These are phyloP conservation scores for Talaromyces sp. DNA, from an alignment of 2,329 filamentous ascomycete species.

Conservation along the genomic window DNA sequence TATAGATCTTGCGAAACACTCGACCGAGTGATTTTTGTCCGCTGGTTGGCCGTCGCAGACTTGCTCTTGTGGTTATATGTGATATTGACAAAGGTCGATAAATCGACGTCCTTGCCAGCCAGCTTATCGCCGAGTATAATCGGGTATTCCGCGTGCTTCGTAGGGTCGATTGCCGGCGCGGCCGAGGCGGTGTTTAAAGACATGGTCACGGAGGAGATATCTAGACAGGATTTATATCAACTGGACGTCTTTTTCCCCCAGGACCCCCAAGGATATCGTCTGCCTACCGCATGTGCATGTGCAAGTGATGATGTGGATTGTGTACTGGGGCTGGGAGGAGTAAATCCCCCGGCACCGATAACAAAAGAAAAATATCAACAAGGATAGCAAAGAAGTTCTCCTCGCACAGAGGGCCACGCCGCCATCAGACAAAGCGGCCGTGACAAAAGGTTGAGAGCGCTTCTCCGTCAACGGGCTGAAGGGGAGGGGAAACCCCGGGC, in stretches of 20 bases:
- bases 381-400: neutral
- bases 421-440: neutral
- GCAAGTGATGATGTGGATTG: neutral
- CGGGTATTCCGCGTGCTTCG: constrained; percentile 42
- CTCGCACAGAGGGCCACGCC: neutral
- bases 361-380: neutral
- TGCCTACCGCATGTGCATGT: neutral
- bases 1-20: constrained; percentile 31
- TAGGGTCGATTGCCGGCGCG: constrained; percentile 31
- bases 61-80: constrained; percentile 45
- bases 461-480: neutral
- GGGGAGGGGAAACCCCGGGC: neutral
- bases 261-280: neutral
- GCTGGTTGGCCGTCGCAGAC: constrained; percentile 32
- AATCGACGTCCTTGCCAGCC: constrained; percentile 20
- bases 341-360: neutral
- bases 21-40: constrained; percentile 31
- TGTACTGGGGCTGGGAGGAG: neutral
- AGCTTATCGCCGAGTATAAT: constrained; percentile 41
- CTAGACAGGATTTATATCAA: neutral
- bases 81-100: constrained; percentile 32
- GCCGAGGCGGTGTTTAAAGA: constrained; percentile 18
- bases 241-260: neutral
- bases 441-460: neutral
- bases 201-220: constrained; percentile 13